phyloP scores from a whole-genome alignment of 139 green algal species.

The Chlamydomonas schloesseri region DNA sequence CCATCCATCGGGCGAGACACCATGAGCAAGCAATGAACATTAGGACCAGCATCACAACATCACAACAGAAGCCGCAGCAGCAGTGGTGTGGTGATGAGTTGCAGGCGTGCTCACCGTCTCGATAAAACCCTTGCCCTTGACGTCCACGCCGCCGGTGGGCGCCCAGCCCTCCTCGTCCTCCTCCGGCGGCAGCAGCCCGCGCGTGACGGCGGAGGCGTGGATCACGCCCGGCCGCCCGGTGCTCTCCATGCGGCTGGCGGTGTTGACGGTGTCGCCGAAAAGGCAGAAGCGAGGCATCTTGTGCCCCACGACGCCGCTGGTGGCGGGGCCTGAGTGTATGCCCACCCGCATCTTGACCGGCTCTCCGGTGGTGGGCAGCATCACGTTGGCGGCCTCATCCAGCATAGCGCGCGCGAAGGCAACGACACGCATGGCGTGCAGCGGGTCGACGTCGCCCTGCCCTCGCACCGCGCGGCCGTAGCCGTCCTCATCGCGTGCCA shows the following conservation, averaged over 20 bases:
- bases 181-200: background rate
- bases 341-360: conserved; percentile 48
- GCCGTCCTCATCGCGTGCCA: background rate
- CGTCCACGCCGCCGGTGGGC: conserved; percentile 17
- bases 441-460: background rate
- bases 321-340: conserved; percentile 54
- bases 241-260: conserved; percentile 48
- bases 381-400: background rate
- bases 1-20: too few species aligned
- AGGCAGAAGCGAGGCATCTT: conserved; percentile 55
- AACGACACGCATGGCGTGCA: conserved; percentile 41
- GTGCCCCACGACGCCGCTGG: conserved; percentile 48
- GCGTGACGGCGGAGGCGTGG: conserved; percentile 33
- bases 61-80: too few species aligned
- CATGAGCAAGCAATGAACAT: too few species aligned
- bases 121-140: conserved; percentile 68
- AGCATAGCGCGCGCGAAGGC: conserved; percentile 46
- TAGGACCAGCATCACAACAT: too few species aligned
- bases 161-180: background rate
- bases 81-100: too few species aligned
- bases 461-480: background rate
- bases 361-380: background rate
- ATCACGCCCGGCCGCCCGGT: conserved; percentile 52
- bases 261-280: conserved; percentile 46
- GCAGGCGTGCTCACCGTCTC: conserved; percentile 47